phyloP scores from a whole-genome alignment of 148 eudicot genomes.

The Rhododendron kiyosumense region DNA sequence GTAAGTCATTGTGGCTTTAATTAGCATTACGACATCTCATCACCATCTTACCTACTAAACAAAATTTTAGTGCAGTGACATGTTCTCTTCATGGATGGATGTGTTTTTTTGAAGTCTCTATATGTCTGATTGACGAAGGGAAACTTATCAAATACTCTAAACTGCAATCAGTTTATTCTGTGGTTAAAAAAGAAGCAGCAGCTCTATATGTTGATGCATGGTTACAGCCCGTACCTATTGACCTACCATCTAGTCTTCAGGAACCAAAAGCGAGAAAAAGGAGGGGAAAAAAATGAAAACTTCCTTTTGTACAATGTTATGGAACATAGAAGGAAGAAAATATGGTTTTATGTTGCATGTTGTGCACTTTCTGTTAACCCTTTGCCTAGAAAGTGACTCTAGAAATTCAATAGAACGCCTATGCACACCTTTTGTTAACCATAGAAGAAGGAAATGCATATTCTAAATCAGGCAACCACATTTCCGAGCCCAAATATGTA shows the following conservation, averaged over 20 bases:
- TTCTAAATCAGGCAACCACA: background rate
- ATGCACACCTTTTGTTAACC: background rate
- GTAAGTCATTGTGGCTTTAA: background rate
- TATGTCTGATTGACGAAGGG: background rate
- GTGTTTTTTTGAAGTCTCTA: background rate
- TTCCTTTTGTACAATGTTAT: background rate
- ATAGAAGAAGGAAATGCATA: background rate
- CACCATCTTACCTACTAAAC: background rate
- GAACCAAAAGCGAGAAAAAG: background rate
- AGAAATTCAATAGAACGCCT: background rate
- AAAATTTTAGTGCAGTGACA: conserved; percentile 5
- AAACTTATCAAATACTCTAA: background rate
- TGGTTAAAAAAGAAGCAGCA: background rate
- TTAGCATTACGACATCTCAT: background rate
- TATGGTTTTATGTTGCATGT: background rate
- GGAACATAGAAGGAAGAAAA: background rate
- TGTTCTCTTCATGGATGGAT: background rate
- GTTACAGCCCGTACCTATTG: background rate
- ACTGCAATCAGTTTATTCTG: background rate
- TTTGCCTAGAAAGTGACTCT: background rate
- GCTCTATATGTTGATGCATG: background rate
- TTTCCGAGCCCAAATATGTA: background rate
- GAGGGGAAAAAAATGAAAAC: background rate
- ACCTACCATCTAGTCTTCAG: background rate
- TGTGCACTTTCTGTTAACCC: background rate